Base-by-base conservation (phyloP, 768 basidiomycete genomes). In the Kwoniella dendrophila region DNA sequence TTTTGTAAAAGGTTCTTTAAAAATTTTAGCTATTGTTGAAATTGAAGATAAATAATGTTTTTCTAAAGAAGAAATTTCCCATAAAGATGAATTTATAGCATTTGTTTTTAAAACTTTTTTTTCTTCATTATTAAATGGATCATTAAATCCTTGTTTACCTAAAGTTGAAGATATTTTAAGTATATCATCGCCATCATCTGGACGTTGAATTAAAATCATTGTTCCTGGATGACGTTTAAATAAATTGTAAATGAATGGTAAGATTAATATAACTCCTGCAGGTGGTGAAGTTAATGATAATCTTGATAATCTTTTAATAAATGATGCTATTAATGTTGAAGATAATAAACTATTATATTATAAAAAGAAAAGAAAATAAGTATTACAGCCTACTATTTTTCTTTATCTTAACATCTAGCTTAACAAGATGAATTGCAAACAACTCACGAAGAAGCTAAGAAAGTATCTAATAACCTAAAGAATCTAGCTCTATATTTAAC, bases 201-300 rank as follows among this genome's bases (percentile, higher is more conserved):
- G 75, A 18, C 88, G 85, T 77, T 98, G 96, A 34, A 98, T 90
- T 88, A 98, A 90, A 32, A 81, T 81, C 94, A 97, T 96, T 63
- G 93, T 84, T 0, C 87, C 86, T 2, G 94, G 93, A 78, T 98
- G 95, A 8, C 85, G 82, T 77, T 96, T 96, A 70, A 99, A 84
- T 53, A 93, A 82, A 73, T 98, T 98, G 81, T 98, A 98, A 6
- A 88, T 87, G 80, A 98, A 90, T 1, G 96, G 93, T 43, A 99
- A 86, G 70, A 90, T 82, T 83, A 93, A 88, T 59, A 99, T 83
- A 30, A 96, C 87, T 0, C 90, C 94, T 14, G 93, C 87, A 7
- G 96, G 94, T 0, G 94, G 90, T 0, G 94, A 92, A 30, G 82
- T 81, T 11, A 98, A 83, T 7, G 92, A 88, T 2, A 98, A 83